Evolutionary conservation across 2,329 filamentous ascomycete species (phyloP).

Genomic region (Beauveria caledonica): DNA sequence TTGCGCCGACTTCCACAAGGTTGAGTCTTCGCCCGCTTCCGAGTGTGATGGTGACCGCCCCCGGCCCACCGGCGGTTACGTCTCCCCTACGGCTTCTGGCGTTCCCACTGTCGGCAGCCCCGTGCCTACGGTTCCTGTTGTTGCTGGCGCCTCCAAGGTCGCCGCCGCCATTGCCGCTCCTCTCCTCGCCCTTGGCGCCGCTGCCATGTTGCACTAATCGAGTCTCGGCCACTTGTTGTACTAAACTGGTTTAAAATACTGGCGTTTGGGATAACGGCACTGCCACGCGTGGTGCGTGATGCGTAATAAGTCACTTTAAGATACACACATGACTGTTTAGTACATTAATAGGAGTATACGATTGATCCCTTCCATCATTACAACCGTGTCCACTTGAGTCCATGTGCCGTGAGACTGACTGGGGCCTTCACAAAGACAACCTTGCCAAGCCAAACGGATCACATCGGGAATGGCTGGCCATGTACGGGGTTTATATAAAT

Average conservation of each 20-base stretch:
- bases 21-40: neutral
- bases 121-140: neutral
- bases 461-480: neutral
- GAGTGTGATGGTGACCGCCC: slow-evolving; percentile 10
- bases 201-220: slow-evolving; percentile 4
- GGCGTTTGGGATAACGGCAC: neutral
- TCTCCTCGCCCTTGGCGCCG: slow-evolving; percentile 5
- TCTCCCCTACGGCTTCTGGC: slow-evolving; percentile 3
- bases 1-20: slow-evolving; percentile 51
- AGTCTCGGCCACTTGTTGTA: neutral
- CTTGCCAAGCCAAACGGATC: neutral
- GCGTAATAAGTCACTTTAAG: neutral
- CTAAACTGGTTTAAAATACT: neutral
- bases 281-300: neutral
- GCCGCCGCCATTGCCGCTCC: neutral
- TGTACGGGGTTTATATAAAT: too few species aligned
- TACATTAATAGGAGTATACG: slow-evolving; percentile 1
- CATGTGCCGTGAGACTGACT: neutral
- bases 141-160: slow-evolving; percentile 3
- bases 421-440: too few species aligned
- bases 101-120: neutral
- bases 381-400: neutral
- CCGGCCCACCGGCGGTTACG: slow-evolving; percentile 3
- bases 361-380: neutral
- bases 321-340: slow-evolving; percentile 3